These are phyloP conservation scores for Mycena floridula DNA, from an alignment of 768 basidiomycete genomes.

Conservation along the genomic window DNA sequence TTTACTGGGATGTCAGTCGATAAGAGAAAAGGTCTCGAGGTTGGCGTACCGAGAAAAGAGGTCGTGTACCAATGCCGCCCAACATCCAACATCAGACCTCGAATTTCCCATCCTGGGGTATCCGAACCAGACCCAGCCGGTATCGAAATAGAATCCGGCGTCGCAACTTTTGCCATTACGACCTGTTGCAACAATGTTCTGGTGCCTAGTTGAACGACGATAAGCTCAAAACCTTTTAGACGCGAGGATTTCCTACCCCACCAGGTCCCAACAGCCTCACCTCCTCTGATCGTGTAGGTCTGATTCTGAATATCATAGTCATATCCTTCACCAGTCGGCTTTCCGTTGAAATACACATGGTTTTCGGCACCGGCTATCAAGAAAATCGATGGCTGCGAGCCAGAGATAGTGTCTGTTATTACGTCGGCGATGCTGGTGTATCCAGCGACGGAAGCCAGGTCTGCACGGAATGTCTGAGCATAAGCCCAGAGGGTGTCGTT, in stretches of 20 bases:
- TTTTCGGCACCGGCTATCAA: constrained; percentile 16
- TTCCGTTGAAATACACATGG: constrained; percentile 30
- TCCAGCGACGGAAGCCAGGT: constrained; percentile 25
- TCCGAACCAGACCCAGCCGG: constrained; percentile 29
- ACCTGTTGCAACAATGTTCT: constrained; percentile 36
- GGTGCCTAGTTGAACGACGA: constrained; percentile 11
- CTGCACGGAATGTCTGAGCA: constrained; percentile 29
- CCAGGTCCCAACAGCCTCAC: constrained; percentile 31
- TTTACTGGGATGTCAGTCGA: constrained; percentile 9
- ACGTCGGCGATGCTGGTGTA: constrained; percentile 17
- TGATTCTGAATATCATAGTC: constrained; percentile 24
- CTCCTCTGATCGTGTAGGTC: constrained; percentile 25
- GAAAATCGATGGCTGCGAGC: background rate
- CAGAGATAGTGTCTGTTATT: constrained; percentile 5
- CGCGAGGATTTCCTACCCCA: constrained; percentile 23
- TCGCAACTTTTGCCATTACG: constrained; percentile 16
- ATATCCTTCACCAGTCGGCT: constrained; percentile 31
- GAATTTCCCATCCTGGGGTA: constrained; percentile 36
- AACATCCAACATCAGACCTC: constrained; percentile 40
- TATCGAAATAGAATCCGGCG: constrained; percentile 13
- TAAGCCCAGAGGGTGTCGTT: constrained; percentile 23
- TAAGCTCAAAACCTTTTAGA: background rate
- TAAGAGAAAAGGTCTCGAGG: background rate
- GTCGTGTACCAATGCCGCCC: constrained; percentile 39
- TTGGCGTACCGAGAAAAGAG: constrained; percentile 26